Evolutionary conservation across 768 basidiomycete genomes (phyloP).

Genomic region (Lentinula edodes): DNA sequence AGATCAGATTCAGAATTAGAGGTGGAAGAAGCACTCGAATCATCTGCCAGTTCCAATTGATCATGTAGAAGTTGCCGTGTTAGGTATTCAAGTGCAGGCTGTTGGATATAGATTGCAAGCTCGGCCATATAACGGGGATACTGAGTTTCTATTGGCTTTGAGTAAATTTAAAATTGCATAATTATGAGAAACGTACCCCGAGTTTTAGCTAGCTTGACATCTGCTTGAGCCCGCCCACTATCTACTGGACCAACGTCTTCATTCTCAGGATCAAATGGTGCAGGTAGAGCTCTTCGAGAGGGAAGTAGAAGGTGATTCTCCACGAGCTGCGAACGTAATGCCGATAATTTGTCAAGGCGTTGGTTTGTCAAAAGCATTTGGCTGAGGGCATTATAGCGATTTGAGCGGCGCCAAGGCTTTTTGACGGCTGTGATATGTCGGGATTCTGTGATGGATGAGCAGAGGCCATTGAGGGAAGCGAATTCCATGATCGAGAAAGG

Average conservation of each 20-base stretch:
- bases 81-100: slow-evolving; percentile 12
- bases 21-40: neutral
- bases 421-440: slow-evolving; percentile 13
- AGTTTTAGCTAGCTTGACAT: slow-evolving; percentile 9
- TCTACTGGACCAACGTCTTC: slow-evolving; percentile 5
- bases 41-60: slow-evolving; percentile 8
- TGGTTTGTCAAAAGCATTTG: slow-evolving; percentile 11
- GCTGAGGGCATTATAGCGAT: slow-evolving; percentile 8
- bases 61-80: slow-evolving; percentile 16
- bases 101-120: slow-evolving; percentile 10
- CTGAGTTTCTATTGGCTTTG: slow-evolving; percentile 3
- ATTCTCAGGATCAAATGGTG: slow-evolving; percentile 3
- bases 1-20: neutral
- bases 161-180: neutral
- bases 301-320: neutral
- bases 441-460: slow-evolving; percentile 15
- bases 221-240: slow-evolving; percentile 3
- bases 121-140: slow-evolving; percentile 10
- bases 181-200: slow-evolving; percentile 4
- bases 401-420: slow-evolving; percentile 14
- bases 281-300: neutral
- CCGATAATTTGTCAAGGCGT: slow-evolving; percentile 8
- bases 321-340: neutral
- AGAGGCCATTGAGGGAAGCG: slow-evolving; percentile 16
- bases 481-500: slow-evolving; percentile 10